Evolutionary conservation across 2,329 filamentous ascomycete genomes (phyloP).

Genomic region (Monosporascus sp.): DNA sequence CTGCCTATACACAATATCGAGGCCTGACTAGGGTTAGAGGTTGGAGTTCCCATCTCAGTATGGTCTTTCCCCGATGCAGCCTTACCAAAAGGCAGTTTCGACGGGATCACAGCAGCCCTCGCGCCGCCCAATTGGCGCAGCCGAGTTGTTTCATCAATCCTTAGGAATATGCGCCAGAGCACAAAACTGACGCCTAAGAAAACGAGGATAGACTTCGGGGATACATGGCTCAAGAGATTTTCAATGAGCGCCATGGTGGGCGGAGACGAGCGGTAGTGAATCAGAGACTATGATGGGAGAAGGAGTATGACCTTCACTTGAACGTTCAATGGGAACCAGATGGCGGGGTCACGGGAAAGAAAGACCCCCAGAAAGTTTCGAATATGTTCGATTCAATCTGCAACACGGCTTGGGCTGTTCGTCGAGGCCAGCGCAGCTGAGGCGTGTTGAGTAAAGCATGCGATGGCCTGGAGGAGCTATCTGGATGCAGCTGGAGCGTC

Average conservation of each 20-base stretch:
- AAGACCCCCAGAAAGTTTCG: no score
- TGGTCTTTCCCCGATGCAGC: background rate
- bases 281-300: no score
- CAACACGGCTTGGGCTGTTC: no score
- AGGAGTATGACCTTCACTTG: no score
- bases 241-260: constrained; percentile 47
- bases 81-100: constrained; percentile 43
- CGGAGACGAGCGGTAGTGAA: background rate
- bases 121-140: constrained; percentile 41
- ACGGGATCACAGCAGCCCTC: constrained; percentile 32
- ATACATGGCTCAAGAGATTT: constrained; percentile 38
- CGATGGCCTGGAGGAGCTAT: no score
- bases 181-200: constrained; percentile 33
- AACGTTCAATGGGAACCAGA: no score
- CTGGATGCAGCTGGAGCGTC: no score
- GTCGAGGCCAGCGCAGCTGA: no score
- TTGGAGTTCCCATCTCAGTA: background rate
- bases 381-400: no score
- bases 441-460: no score
- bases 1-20: constrained; percentile 61
- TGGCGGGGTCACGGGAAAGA: no score
- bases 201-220: constrained; percentile 34
- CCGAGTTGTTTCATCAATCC: constrained; percentile 38
- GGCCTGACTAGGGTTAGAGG: constrained; percentile 37
- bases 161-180: constrained; percentile 31